Evolutionary conservation across 1,284 basidiomycete species (phyloP).

Genomic region (Athelia sp.): DNA sequence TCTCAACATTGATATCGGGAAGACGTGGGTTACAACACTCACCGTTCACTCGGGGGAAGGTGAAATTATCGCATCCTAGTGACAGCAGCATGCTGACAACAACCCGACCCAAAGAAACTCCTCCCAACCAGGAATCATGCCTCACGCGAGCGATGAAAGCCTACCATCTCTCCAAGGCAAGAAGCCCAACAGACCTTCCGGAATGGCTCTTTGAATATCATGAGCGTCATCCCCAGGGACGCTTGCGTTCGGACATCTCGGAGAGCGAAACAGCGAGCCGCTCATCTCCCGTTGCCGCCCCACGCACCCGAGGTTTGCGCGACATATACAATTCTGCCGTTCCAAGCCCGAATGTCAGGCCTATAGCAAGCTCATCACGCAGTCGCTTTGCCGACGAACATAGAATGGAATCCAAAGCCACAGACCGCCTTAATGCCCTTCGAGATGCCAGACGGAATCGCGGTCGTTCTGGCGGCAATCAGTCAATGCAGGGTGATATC

Average conservation of each 20-base stretch:
- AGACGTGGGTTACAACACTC: conserved; percentile 48
- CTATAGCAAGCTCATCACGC: conserved; percentile 4
- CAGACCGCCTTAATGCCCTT: conserved; percentile 46
- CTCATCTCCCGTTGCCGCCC: conserved; percentile 1
- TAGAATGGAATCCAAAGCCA: conserved; percentile 31
- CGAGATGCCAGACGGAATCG: conserved; percentile 46
- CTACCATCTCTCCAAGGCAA: conserved; percentile 59
- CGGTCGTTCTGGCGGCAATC: background rate
- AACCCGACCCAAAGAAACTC: conserved; percentile 41
- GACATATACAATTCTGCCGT: conserved; percentile 31
- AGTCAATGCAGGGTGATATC: background rate
- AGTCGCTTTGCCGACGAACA: conserved; percentile 14
- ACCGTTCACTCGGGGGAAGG: conserved; percentile 44
- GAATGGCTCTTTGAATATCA: conserved; percentile 60
- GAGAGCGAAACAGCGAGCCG: background rate
- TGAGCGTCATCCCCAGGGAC: conserved; percentile 35
- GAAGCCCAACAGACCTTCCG: conserved; percentile 54
- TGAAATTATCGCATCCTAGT: conserved; percentile 18
- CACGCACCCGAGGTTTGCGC: conserved; percentile 22
- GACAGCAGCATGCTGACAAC: background rate
- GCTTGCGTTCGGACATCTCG: conserved; percentile 10
- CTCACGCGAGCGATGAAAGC: conserved; percentile 63
- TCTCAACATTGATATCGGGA: conserved; percentile 52
- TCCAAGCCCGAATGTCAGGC: conserved; percentile 1
- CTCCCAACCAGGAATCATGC: conserved; percentile 54